Evolutionary conservation across 495 filamentous ascomycete species (phyloP), one percentile per base, ranked within the genome.

Genomic region (Eremomyces bilateralis): DNA sequence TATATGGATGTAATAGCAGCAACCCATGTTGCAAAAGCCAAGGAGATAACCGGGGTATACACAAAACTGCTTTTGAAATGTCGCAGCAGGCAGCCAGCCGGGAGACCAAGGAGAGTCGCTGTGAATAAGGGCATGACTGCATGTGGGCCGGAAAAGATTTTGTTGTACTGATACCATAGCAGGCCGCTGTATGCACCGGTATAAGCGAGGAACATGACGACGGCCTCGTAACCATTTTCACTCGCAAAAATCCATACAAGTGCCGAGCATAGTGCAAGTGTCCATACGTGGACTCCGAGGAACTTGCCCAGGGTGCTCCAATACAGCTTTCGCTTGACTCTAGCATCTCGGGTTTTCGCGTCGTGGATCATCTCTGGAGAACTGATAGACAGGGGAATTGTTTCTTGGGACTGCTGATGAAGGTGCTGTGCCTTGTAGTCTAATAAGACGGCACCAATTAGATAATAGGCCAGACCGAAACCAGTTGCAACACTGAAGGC

Each of bases 141-240:
- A 31, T 65, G 54, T 11, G 62, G 59, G 1, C 65, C 67, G 12
- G 61, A 55, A 45, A 69, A 72, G 31, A 72, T 67, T 36, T 65
- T 65, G 40, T 64, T 69, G 48, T 69, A 71, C 45, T 71, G 65
- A 39, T 69, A 69, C 54, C 63, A 67, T 24, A 70, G 54, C 33
- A 71, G 49, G 19, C 67, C 67, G 8, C 64, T 64, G 45, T 72
- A 72, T 21, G 67, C 55, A 13, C 57, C 48, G 2, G 69, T 51
- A 35, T 71, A 70, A 3, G 59, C 35, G 11, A 63, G 52, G 45
- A 64, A 72, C 43, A 67, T 59, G 32, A 57, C 54, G 43, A 60
- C 56, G 4, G 58, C 58, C 28, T 59, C 39, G 4, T 45, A 4
- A 3, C n/a, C n/a, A n/a, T n/a, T n/a, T n/a, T 46, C 38, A 19